phyloP scores from a whole-genome alignment of 164 flowering plant genomes.

The Aristolochia contorta region DNA sequence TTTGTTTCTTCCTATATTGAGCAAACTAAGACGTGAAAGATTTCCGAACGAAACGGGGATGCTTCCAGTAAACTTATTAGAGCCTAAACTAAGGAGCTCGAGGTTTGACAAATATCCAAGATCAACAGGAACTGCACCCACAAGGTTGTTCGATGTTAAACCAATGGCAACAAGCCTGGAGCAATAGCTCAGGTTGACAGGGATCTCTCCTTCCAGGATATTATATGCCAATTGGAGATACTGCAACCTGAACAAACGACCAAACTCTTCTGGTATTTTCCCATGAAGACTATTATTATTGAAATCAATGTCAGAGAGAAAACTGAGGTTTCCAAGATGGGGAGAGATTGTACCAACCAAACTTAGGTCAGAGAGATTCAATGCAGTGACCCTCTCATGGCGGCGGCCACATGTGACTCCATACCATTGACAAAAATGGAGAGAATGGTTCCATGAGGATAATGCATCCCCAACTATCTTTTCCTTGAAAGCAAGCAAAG shows the following conservation, averaged over 20 bases:
- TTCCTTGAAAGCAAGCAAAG: constrained; percentile 14
- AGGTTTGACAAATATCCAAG: constrained; percentile 22
- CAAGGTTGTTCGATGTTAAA: constrained; percentile 10
- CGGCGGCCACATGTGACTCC: constrained; percentile 20
- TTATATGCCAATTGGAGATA: constrained; percentile 6
- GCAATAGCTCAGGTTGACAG: constrained; percentile 6
- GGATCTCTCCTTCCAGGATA: constrained; percentile 15
- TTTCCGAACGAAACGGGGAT: constrained; percentile 32
- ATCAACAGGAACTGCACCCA: constrained; percentile 17
- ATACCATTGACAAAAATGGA: constrained; percentile 25
- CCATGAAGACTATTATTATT: constrained; percentile 13
- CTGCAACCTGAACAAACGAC: constrained; percentile 6
- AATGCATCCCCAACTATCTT: constrained; percentile 17
- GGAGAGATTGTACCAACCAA: constrained; percentile 15
- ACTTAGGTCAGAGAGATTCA: constrained; percentile 6
- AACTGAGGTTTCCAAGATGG: constrained; percentile 14
- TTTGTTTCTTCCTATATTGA: constrained; percentile 10
- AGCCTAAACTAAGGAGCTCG: background rate
- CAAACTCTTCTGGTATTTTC: constrained; percentile 3
- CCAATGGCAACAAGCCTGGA: constrained; percentile 3
- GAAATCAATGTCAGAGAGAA: constrained; percentile 8
- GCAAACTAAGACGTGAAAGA: constrained; percentile 18
- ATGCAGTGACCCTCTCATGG: constrained; percentile 13
- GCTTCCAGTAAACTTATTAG: constrained; percentile 24
- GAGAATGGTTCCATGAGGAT: constrained; percentile 24